A percentile compares a stretch with the other conserved stretches of the same genome.
These are phyloP conservation scores for Botrytis fragariae DNA, from an alignment of 2,329 filamentous ascomycete species.

Conservation along the genomic window DNA sequence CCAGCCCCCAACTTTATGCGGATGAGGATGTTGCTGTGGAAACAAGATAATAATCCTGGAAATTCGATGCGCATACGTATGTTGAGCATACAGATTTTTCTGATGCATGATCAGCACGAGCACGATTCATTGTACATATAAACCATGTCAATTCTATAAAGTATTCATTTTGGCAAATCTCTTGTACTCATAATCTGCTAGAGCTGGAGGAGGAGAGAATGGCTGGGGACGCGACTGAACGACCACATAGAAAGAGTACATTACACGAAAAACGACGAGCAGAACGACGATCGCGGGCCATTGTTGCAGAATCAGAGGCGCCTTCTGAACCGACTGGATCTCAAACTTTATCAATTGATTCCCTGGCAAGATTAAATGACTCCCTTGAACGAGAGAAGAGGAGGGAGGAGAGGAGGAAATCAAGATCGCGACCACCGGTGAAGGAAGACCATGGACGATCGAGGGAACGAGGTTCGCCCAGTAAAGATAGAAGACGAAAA, in stretches of 20 bases:
- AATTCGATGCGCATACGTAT: not conserved
- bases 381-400: slow-evolving; percentile 31
- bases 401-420: slow-evolving; percentile 31
- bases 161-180: not conserved
- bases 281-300: slow-evolving; percentile 23
- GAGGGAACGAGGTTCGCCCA: slow-evolving; percentile 47
- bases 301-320: slow-evolving; percentile 27
- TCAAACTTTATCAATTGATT: slow-evolving; percentile 36
- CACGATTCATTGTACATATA: slow-evolving; percentile 12
- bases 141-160: not conserved
- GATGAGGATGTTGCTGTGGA: slow-evolving; percentile 16
- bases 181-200: not conserved
- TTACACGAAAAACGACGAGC: slow-evolving; percentile 20
- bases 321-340: slow-evolving; percentile 32
- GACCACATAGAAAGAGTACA: slow-evolving; percentile 14
- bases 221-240: slow-evolving; percentile 17
- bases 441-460: slow-evolving; percentile 67
- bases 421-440: slow-evolving; percentile 58
- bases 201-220: slow-evolving; percentile 19
- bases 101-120: slow-evolving; percentile 2
- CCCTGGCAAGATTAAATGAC: slow-evolving; percentile 36
- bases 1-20: slow-evolving; percentile 2
- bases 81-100: not conserved
- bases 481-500: slow-evolving; percentile 13
- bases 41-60: slow-evolving; percentile 6